Conservation (phyloP, 345 rosid genomes). For the Pelargonium nanum region DNA sequence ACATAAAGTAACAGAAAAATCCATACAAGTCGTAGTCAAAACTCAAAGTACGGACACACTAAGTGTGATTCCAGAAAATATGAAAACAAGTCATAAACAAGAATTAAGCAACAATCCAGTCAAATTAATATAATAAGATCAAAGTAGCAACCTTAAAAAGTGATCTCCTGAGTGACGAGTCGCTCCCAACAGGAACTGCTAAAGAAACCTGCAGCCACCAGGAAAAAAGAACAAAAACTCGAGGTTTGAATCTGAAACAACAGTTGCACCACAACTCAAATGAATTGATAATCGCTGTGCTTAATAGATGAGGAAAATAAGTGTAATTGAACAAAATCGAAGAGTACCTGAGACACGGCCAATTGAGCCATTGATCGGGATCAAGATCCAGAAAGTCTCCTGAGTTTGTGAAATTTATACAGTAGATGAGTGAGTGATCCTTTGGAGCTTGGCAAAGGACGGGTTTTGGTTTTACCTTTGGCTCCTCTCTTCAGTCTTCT, state of each 20-base stretch:
- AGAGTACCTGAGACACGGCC: constrained; percentile 35
- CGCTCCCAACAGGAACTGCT: constrained; percentile 32
- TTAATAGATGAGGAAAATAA: too few species aligned
- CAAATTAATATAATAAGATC: not conserved
- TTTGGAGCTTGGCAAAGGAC: constrained; percentile 15
- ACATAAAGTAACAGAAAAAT: not conserved
- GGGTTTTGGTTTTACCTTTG: not conserved
- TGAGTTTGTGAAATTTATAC: too few species aligned
- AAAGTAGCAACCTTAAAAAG: constrained; percentile 28
- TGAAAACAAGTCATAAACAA: too few species aligned
- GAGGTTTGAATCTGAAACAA: not conserved
- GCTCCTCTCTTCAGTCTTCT: too few species aligned
- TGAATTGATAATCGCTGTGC: too few species aligned
- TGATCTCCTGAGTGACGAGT: constrained; percentile 28
- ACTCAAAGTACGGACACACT: not conserved
- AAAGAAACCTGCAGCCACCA: constrained; percentile 29
- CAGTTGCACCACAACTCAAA: not conserved
- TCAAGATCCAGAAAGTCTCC: not conserved
- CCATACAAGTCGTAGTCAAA: not conserved
- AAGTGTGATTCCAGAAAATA: not conserved
- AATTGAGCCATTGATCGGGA: constrained; percentile 30
- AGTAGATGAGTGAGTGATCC: not conserved
- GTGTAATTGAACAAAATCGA: too few species aligned
- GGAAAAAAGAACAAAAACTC: not conserved
- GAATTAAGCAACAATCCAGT: not conserved